Evolutionary conservation across 495 filamentous ascomycete species (phyloP), one percentile per base, ranked within the genome.

Genomic region (Schizothecium vesticola): DNA sequence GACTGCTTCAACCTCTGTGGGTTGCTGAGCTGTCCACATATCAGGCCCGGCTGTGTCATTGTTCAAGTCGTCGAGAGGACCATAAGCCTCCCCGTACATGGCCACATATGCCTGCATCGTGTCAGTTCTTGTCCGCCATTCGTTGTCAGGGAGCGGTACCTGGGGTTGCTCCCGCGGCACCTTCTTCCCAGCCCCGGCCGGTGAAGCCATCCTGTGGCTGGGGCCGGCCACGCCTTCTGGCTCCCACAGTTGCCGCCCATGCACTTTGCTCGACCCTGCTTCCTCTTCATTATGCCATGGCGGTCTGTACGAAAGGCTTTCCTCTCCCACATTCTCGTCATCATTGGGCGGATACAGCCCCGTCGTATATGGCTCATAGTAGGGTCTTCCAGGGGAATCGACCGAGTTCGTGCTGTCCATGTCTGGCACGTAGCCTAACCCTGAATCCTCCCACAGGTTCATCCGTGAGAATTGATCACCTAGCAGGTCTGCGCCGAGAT

Each of bases 341-440:
- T 51, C 57, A 21, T 64, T 61, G 9, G 55, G 23, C 36, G 62
- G 43, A 19, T 36, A 33, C 9, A 66, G 16, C 2, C 59, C 63
- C 12, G 60, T 59, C 11, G 65, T 56, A 28, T 76, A 76, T 0
- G 74, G 72, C 61, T 76, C 74, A 28, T 74, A 76, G 33, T 73
- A 76, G 13, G 74, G 63, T 21, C 70, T 57, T 13, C 73, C 72
- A 13, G 73, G 71, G 8, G 56, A 63, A 4, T 64, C 61, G 8
- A 31, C 51, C 13, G 61, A 58, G 8, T 61, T 60, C 11, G 29
- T 59, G 19, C 55, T 69, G 23, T 31, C 28, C 28, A 31, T 9
- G 28, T 63, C 68, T 5, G 71, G 64, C 0, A 60, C 65, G 56
- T 68, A 69, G 9, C 33, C 61, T 25, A 61, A 26, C 7, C 26